These are phyloP conservation scores for Hura crepitans DNA, from an alignment of 441 rosid species.

Conservation along the genomic window DNA sequence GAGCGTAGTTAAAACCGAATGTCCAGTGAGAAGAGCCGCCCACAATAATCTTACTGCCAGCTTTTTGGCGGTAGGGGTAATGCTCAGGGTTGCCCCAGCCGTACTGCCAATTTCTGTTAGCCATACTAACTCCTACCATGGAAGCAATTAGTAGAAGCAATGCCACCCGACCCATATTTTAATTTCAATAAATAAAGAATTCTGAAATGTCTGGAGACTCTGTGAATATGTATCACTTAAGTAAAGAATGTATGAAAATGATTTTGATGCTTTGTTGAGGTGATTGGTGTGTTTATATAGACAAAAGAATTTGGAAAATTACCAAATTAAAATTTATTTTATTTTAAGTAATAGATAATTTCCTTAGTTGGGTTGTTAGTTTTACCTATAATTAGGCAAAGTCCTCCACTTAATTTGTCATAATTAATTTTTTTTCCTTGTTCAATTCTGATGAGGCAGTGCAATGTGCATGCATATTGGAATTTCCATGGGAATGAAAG, in stretches of 20 bases:
- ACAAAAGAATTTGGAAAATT: background rate
- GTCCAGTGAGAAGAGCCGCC: slow-evolving; percentile 59
- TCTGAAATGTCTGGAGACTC: no score
- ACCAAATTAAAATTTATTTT: background rate
- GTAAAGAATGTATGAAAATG: no score
- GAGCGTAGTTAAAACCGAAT: slow-evolving; percentile 34
- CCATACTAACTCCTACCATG: slow-evolving; percentile 29
- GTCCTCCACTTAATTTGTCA: background rate
- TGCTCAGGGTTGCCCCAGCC: slow-evolving; percentile 36
- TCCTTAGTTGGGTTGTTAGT: background rate
- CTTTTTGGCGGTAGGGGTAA: background rate
- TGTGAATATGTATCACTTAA: no score
- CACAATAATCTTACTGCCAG: slow-evolving; percentile 40
- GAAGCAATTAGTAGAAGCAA: slow-evolving; percentile 33
- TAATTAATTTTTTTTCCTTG: no score
- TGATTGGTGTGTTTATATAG: background rate
- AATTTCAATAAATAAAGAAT: background rate
- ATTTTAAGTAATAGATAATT: background rate
- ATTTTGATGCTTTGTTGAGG: background rate
- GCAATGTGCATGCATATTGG: no score
- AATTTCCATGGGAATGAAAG: no score
- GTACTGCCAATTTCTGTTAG: slow-evolving; percentile 31
- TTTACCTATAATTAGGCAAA: background rate
- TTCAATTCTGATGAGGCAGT: no score
- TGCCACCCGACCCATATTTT: background rate